A percentile compares a stretch with the other conserved stretches of the same genome.
Evolutionary conservation across 306 rosid genomes (phyloP).

Genomic region (Prunus padus): DNA sequence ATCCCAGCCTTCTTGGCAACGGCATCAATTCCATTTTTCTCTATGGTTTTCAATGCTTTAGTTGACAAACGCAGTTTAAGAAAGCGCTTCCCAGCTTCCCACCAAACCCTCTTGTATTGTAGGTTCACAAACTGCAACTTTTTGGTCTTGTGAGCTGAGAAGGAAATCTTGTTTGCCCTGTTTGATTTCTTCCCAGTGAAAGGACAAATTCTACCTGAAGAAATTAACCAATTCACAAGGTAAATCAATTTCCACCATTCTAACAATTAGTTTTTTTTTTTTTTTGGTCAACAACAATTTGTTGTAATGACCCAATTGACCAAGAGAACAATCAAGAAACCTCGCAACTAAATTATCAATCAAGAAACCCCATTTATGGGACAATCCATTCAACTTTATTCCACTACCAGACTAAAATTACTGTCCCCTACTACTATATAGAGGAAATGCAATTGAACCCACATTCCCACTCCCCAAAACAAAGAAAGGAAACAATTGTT

Average conservation of each 20-base stretch:
- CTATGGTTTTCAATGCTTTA: conserved; percentile 89
- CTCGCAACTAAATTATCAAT: background rate
- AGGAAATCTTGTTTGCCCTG: conserved; percentile 79
- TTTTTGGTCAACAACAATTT: no score
- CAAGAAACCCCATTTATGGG: background rate
- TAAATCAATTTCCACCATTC: background rate
- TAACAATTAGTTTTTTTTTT: background rate
- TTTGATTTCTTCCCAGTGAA: conserved; percentile 91
- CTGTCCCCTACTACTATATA: background rate
- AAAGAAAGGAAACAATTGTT: background rate
- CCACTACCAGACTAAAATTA: background rate
- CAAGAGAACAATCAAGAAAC: background rate
- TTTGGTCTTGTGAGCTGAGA: conserved; percentile 87
- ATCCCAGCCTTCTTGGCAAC: conserved; percentile 97
- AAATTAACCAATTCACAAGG: conserved; percentile 5
- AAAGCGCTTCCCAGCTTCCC: conserved; percentile 97
- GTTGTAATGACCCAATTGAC: background rate
- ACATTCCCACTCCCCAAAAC: background rate
- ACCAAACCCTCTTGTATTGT: conserved; percentile 91
- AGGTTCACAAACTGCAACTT: conserved; percentile 90
- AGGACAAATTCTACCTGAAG: conserved; percentile 79
- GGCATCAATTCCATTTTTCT: conserved; percentile 92
- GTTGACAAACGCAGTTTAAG: conserved; percentile 88
- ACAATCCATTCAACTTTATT: background rate
- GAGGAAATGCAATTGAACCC: background rate